Percentiles rank a stretch among this genome's conserved stretches.
Evolutionary conservation across 306 rosid species (phyloP).

Genomic region (Prunus dulcis): DNA sequence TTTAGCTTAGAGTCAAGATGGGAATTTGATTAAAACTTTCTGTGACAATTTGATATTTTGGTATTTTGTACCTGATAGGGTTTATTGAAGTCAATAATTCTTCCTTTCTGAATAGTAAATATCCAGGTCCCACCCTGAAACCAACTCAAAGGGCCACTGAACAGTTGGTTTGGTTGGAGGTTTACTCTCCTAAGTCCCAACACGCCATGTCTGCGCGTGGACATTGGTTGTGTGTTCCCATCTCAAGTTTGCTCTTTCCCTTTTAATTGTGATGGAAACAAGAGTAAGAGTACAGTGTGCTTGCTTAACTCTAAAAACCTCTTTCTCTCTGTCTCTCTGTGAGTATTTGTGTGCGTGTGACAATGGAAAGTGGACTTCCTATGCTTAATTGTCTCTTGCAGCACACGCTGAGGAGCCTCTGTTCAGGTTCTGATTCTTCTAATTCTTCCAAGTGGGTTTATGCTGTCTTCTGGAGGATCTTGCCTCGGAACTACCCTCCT

Average conservation of each 20-base stretch:
- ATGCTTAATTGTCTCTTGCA: constrained; percentile 75
- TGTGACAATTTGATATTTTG: not conserved
- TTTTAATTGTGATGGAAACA: constrained; percentile 27
- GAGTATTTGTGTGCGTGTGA: constrained; percentile 6
- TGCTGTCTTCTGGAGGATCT: constrained; percentile 80
- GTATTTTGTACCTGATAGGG: not conserved
- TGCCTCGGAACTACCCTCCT: constrained; percentile 88
- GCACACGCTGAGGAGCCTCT: constrained; percentile 61
- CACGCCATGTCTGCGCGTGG: constrained; percentile 39
- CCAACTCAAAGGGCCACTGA: constrained; percentile 26
- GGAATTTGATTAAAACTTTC: not conserved
- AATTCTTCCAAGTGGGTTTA: constrained; percentile 83
- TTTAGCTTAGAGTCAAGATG: not conserved
- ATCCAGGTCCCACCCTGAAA: constrained; percentile 47
- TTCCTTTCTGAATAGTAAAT: constrained; percentile 19
- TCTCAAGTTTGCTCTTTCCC: constrained; percentile 2
- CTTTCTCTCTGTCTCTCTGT: constrained; percentile 17
- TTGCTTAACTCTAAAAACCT: not conserved
- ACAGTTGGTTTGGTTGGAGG: constrained; percentile 36
- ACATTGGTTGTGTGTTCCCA: constrained; percentile 11
- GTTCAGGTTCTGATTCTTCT: constrained; percentile 44
- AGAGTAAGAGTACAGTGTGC: not conserved
- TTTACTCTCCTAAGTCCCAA: constrained; percentile 27
- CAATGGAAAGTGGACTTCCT: constrained; percentile 74
- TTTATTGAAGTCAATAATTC: not conserved